Evolutionary conservation across 1,139 yeast species (phyloP).

Genomic region (Arxiozyma bovina): DNA sequence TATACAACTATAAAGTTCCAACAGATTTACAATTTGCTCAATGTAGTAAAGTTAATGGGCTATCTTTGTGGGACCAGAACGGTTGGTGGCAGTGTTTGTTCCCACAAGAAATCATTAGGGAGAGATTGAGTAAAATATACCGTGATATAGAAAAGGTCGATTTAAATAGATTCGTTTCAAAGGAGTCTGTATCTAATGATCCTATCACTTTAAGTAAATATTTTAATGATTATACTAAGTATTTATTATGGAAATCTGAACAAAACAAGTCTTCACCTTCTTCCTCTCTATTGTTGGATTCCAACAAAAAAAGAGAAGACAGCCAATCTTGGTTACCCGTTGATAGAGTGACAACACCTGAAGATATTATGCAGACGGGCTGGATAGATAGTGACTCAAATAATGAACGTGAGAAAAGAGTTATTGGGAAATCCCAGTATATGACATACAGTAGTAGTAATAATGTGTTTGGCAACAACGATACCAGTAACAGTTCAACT

Average conservation of each 20-base stretch:
- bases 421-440: constrained; percentile 45
- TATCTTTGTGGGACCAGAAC: constrained; percentile 65
- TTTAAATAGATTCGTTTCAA: constrained; percentile 32
- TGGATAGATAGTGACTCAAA: constrained; percentile 10
- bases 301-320: constrained; percentile 12
- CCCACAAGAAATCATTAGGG: constrained; percentile 44
- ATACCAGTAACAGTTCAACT: constrained; percentile 43
- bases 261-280: background rate
- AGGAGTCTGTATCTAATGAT: constrained; percentile 36
- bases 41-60: constrained; percentile 58
- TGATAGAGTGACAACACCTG: constrained; percentile 26
- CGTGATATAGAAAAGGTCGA: background rate
- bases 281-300: background rate
- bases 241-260: constrained; percentile 51
- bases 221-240: constrained; percentile 57
- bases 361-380: constrained; percentile 19
- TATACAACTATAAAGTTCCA: constrained; percentile 55
- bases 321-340: constrained; percentile 1
- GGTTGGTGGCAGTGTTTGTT: constrained; percentile 88
- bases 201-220: constrained; percentile 34
- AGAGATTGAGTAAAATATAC: constrained; percentile 9
- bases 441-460: constrained; percentile 31
- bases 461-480: constrained; percentile 44
- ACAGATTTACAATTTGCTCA: constrained; percentile 48
- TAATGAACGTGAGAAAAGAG: constrained; percentile 26